Base-by-base conservation (phyloP, 202 grass and related monocot species). In the Musa balbisiana region DNA sequence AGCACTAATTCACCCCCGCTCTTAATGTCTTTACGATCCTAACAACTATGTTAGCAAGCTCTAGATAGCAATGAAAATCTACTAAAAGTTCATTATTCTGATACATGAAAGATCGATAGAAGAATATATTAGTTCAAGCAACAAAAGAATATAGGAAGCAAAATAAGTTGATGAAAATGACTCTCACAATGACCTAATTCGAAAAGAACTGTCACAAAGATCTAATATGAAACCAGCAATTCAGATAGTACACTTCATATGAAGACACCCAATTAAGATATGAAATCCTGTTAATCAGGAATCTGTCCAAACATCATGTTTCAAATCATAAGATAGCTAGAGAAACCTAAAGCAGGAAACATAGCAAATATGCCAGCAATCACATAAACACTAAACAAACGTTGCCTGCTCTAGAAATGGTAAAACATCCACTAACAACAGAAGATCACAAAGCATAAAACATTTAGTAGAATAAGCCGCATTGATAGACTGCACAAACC, bases 401-500 rank as follows among this genome's bases (percentile, higher is more conserved):
- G 33, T 67, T 43, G 24, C 26, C 17, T 43, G 64, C 21, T 72
- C 54, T n/a, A 51, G 64, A 80, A 52, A 66, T n/a, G 79, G 60
- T 59, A 62, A 50, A 50, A 49, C 10, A 12, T 55, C 69, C 71
- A 80, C 65, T 17, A 67, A n/a, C 9, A 56, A 55, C 56, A 74
- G 21, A 55, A 17, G 33, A 56, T 20, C 13, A 3, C 24, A 9
- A 29, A 15, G 33, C 33, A 43, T 43, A 43, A 20, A 55, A 16
- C 19, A n/a, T 53, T 14, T 43, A 74, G 12, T 14, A 73, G 24
- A 14, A 8, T 23, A 55, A 27, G 12, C 65, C 29, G 74, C 55
- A n/a, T 54, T 53, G 24, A 79, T 52, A 76, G 60, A 63, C 72
- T 21, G 10, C 70, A n/a, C 33, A 79, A 65, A 92, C 94, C 88